Evolutionary conservation across 2,329 filamentous ascomycete genomes (phyloP), one percentile per base, ranked within the genome.

Genomic region (Pestalotiopsis sp.): DNA sequence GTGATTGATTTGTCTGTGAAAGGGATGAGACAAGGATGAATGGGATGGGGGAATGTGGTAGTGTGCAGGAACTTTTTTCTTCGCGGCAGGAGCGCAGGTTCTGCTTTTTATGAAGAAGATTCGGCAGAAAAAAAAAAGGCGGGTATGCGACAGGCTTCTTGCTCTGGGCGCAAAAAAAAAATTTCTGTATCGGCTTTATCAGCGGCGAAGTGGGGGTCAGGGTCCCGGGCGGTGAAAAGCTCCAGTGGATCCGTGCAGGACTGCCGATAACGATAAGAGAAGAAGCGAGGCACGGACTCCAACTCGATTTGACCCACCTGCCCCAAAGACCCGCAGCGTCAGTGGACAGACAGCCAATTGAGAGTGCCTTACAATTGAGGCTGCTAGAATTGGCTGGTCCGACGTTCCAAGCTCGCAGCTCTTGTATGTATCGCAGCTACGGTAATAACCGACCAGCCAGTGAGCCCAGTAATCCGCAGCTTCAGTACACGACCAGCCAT

Each of bases 1-100:
- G 74, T 85, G 79, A 81, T 70, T 68, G 68, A 69, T 70, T 69
- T 69, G 74, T 70, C 65, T 61, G 60, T 57, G 56, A 61, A 64
- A 69, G 62, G 70, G 68, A 69, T 39, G 58, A 61, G 14, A 59
- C 65, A 59, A 27, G 70, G 71, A 72, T 65, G 49, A 62, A 65
- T 27, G 38, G 67, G 64, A 70, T 70, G 52, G 68, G 70, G 66
- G 68, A 66, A 71, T 74, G 71, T 62, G 59, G 59, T 36, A 62
- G 59, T 62, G 59, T 62, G 59, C 59, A 62, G 31, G 27, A 59
- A 23, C 57, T 62, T 11, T 11, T 20, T 27, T 6, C 13, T 39
- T 20, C 1, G 59, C 59, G n/a, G 17, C 27, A 38, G n/a, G 27
- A 31, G 59, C 38, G 59, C 59, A 62, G 59, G 31, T 59, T 27